Base-by-base conservation (phyloP, 139 green algal genomes). In the Prasinococcaceae sp. region DNA sequence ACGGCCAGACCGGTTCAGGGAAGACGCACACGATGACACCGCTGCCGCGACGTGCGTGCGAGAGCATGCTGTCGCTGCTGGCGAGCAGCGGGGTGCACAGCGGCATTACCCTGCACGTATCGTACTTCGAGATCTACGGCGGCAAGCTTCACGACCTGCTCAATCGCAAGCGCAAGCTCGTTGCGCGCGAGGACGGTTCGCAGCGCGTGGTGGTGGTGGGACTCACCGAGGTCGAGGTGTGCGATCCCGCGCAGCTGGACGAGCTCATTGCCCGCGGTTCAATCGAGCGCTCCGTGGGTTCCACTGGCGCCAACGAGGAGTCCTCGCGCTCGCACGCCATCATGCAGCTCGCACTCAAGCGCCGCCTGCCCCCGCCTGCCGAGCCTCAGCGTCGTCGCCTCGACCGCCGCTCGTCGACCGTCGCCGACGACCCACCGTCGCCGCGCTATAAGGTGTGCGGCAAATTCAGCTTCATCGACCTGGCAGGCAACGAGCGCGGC, bases 11-110 rank as follows among this genome's bases (percentile, higher is more conserved):
- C 22, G 61, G 61, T 69, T n/a, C 67, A 36, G 89, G 89, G 25
- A 98, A 98, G 71, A 98, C 90, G 3, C 86, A 87, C 77, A 98
- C 90, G 4, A 95, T 95, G 87, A 61, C 72, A 36, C 90, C 90
- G 10, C 69, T 98, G 58, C 90, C 90, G 8, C 72, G 88, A 33
- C 78, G 86, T 3, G 82, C 90, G 2, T 80, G 82, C 1, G 50
- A 68, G 12, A 88, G 95, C 68, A 89, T 97, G 19, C 74, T 96
- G 29, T 37, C 36, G 14, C 67, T 75, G 46, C 68, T 94, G 54
- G 50, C 63, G 4, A 19, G 50, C 20, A 28, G 24, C 14, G 16
- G 53, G 2, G 45, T 84, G 53, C 72, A 82, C 57, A 26, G 50
- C n/a, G 55, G 67, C 30, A 38, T 82, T 10, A 60, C 55, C 28